Percentiles rank a stretch among this genome's conserved stretches.
Conservation (phyloP, 345 rosid genomes). For the Syzygium jambos region DNA sequence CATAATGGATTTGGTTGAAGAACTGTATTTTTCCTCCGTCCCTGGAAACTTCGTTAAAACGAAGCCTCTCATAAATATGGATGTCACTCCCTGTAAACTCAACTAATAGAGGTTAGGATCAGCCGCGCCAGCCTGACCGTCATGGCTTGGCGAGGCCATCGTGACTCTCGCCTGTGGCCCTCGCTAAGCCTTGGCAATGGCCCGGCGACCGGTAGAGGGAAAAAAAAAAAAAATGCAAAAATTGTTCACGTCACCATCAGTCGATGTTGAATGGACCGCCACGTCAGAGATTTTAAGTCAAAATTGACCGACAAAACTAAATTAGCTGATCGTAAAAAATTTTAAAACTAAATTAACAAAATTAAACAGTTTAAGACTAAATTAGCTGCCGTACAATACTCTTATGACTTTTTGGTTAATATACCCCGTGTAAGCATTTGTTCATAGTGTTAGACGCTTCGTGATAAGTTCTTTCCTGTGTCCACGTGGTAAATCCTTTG, state of each 20-base stretch:
- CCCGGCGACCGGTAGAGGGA: accelerated
- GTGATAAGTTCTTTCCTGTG: not conserved
- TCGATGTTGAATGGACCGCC: not conserved
- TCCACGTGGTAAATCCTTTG: not conserved
- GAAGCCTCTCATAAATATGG: not conserved
- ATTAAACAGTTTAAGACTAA: accelerated
- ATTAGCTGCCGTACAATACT: accelerated
- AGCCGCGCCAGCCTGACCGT: no score
- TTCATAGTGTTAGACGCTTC: not conserved
- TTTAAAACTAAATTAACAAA: not conserved
- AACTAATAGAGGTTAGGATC: not conserved
- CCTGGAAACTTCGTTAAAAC: not conserved
- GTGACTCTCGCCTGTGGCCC: accelerated
- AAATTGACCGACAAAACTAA: not conserved
- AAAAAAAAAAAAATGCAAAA: not conserved
- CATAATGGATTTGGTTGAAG: not conserved
- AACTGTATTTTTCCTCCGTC: not conserved
- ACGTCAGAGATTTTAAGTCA: not conserved
- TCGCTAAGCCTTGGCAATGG: not conserved
- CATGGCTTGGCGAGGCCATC: not conserved
- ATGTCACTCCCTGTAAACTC: not conserved
- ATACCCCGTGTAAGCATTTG: not conserved
- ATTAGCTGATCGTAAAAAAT: not conserved
- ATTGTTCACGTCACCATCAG: accelerated
- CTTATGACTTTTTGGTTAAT: not conserved